A percentile compares a stretch with the other conserved stretches of the same genome.
Conservation (phyloP, 2,329 filamentous ascomycete genomes). For the Xenoacremonium recifei region DNA sequence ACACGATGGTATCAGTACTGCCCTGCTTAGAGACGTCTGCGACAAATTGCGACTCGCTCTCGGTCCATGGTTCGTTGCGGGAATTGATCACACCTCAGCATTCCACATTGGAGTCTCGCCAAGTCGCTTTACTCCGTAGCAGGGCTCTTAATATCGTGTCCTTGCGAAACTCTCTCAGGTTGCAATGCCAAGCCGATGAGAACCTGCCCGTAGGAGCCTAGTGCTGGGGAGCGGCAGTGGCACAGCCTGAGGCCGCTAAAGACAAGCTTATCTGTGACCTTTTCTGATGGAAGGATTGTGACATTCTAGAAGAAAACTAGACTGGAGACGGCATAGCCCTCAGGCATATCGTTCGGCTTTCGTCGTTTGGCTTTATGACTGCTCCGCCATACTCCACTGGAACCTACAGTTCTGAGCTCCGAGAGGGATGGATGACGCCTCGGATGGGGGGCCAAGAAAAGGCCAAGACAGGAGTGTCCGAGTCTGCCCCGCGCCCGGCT, state of each 20-base stretch:
- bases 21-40: too few species aligned
- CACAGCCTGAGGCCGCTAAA: background rate
- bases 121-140: too few species aligned
- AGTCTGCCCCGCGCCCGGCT: conserved; percentile 9
- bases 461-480: background rate
- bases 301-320: background rate
- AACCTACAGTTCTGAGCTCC: background rate
- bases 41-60: too few species aligned
- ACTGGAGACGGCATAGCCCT: background rate
- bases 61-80: too few species aligned
- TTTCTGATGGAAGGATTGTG: too few species aligned
- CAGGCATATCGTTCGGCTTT: background rate
- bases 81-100: too few species aligned
- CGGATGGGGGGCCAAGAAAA: background rate
- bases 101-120: too few species aligned
- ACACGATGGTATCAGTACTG: too few species aligned
- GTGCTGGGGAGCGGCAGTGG: background rate
- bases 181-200: background rate
- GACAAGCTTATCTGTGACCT: background rate
- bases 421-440: background rate
- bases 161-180: too few species aligned
- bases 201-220: background rate
- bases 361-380: background rate
- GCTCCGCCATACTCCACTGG: background rate
- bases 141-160: too few species aligned